Conservation (phyloP, 2,329 filamentous ascomycete genomes). For the Camillea tinctor region DNA sequence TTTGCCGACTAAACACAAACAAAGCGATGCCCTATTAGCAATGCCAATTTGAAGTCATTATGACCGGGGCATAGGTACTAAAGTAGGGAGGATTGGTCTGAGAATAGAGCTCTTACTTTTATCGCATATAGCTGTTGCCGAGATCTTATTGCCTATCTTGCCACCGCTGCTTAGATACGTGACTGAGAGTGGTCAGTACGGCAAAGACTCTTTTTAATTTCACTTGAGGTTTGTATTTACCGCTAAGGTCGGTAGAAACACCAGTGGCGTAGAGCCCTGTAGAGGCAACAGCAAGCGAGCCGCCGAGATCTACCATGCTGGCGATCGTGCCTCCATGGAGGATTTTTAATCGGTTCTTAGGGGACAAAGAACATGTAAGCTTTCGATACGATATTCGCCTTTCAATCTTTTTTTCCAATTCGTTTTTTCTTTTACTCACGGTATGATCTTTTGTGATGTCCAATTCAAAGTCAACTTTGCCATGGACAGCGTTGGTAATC, state of each 20-base stretch:
- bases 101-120: too few relatives aligned
- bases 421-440: slow-evolving; percentile 40
- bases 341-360: slow-evolving; percentile 71
- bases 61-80: neutral
- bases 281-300: slow-evolving; percentile 64
- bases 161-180: slow-evolving; percentile 62
- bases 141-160: slow-evolving; percentile 54
- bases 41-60: too few relatives aligned
- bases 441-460: slow-evolving; percentile 74
- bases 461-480: slow-evolving; percentile 73
- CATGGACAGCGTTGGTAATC: slow-evolving; percentile 61
- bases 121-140: slow-evolving; percentile 57
- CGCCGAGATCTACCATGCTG: slow-evolving; percentile 68
- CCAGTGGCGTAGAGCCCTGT: slow-evolving; percentile 62
- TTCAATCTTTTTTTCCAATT: too few relatives aligned
- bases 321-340: slow-evolving; percentile 79
- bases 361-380: slow-evolving; percentile 1
- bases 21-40: too few relatives aligned
- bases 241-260: slow-evolving; percentile 64
- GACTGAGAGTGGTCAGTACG: slow-evolving; percentile 44
- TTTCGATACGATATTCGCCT: too few relatives aligned
- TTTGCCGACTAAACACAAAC: slow-evolving; percentile 66
- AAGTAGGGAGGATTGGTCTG: too few relatives aligned
- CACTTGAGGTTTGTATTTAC: slow-evolving; percentile 32
- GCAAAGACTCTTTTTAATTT: neutral